Evolutionary conservation across 176 grass and related monocot species (phyloP), one percentile per base, ranked within the genome.

Genomic region (Carex cristatella): DNA sequence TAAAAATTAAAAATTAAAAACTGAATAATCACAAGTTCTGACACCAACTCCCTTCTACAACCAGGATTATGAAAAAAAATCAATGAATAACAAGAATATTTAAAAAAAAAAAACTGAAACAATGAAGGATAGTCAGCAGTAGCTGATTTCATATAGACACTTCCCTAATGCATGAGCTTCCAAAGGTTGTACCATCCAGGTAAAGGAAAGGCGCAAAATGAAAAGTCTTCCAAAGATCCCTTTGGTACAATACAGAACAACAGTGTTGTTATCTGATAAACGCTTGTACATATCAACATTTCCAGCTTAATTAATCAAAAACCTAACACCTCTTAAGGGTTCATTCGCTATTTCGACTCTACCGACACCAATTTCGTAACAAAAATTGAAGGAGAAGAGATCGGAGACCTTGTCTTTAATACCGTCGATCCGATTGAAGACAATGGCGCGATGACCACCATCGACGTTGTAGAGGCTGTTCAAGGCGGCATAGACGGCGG

Each of bases 401-500:
- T 72, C 33, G 16, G 12, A 59, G 49, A 94, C 94, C 88, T 94
- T 91, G 48, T 97, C 89, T 84, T 91, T 97, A 81, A 97, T 90
- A 3, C 94, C 94, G 78, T 93, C 81, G 66, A 94, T 10, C 54
- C 94, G 94, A 84, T 92, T 97, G 91, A 93, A 97, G 86, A 97
- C 94, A 70, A 97, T 93, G 80, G 94, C 94, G 3, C 94, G 94
- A 69, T 97, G 94, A 30, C 94, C 94, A 4, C 91, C 91, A 65
- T 97, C 94, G 57, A 97, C 91, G 84, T 93, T 97, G 89, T 93
- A 97, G 81, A 97, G 74, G 81, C 90, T 90, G 71, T 91, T 89
- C 15, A 87, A 0, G 64, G 32, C 89, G 31, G 85, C 87, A 64
- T 88, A 89, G 68, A 91, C 46, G 65, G 81, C 70, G 15, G 83